phyloP scores from a whole-genome alignment of 2,329 filamentous ascomycete genomes.

The Alternaria gaisen region DNA sequence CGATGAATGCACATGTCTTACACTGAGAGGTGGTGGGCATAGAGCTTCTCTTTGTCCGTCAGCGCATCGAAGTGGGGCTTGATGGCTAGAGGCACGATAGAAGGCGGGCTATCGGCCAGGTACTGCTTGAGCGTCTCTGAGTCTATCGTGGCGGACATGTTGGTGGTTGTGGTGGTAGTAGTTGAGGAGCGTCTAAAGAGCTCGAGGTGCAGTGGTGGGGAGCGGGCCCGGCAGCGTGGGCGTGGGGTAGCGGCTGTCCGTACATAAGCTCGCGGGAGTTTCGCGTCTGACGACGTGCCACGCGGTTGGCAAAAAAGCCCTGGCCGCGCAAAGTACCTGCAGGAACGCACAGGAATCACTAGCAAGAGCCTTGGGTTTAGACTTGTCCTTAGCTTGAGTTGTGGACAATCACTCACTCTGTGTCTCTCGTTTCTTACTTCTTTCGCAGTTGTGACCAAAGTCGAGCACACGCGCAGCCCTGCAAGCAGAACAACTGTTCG shows the following conservation, averaged over 20 bases:
- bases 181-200: neutral
- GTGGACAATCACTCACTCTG: neutral
- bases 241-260: constrained; percentile 1
- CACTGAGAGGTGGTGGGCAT: constrained; percentile 74
- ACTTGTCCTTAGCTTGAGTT: neutral
- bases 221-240: neutral
- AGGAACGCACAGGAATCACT: neutral
- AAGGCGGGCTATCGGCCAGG: constrained; percentile 88
- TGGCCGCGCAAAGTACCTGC: neutral
- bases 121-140: constrained; percentile 69
- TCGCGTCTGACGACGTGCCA: neutral
- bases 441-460: neutral
- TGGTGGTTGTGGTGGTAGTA: constrained; percentile 1
- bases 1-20: constrained; percentile 22
- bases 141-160: constrained; percentile 52
- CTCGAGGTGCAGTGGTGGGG: constrained; percentile 1
- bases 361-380: neutral
- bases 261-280: neutral
- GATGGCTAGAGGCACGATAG: constrained; percentile 86
- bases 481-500: neutral
- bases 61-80: constrained; percentile 90
- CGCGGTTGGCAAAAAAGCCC: neutral
- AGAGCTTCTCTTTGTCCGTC: constrained; percentile 80
- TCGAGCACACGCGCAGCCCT: neutral
- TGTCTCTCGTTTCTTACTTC: neutral